These are phyloP conservation scores for Mytilinidion resinicola DNA, from an alignment of 495 filamentous ascomycete species.

Conservation along the genomic window DNA sequence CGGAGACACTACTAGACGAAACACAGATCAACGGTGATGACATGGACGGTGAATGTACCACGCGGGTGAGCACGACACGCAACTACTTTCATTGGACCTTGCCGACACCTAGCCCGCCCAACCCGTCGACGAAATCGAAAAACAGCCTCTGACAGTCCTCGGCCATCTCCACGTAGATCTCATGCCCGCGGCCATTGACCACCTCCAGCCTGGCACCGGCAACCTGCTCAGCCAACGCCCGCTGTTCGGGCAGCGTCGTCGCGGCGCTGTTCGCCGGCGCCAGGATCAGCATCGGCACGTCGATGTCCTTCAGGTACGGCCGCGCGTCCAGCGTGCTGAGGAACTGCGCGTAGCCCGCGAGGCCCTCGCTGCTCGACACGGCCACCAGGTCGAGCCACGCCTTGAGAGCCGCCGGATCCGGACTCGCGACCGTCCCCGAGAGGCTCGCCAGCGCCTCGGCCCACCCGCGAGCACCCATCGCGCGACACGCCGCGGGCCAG, in stretches of 20 bases:
- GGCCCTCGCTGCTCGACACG: slow-evolving; percentile 15
- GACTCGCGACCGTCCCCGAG: slow-evolving; percentile 17
- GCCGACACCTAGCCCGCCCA: neutral
- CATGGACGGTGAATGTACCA: too few species aligned
- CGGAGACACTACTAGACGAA: too few species aligned
- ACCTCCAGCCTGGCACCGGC: slow-evolving; percentile 12
- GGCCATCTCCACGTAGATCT: slow-evolving; percentile 27
- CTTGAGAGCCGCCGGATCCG: slow-evolving; percentile 12
- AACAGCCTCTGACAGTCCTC: slow-evolving; percentile 24
- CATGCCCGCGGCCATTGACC: slow-evolving; percentile 21
- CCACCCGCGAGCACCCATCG: slow-evolving; percentile 27
- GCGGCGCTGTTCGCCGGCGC: slow-evolving; percentile 23
- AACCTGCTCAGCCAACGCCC: slow-evolving; percentile 9
- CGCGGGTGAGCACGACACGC: too few species aligned
- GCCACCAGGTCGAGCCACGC: slow-evolving; percentile 23
- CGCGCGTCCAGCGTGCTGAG: slow-evolving; percentile 23
- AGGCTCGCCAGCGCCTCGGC: slow-evolving; percentile 19
- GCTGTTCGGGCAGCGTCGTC: slow-evolving; percentile 20
- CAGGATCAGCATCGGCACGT: slow-evolving; percentile 23
- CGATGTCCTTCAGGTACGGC: slow-evolving; percentile 20
- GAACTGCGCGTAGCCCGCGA: slow-evolving; percentile 25
- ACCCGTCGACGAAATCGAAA: slow-evolving; percentile 10
- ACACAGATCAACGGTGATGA: too few species aligned
- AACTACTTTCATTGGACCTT: neutral
- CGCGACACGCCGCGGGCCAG: slow-evolving; percentile 27